Base-by-base conservation (phyloP, 1,284 basidiomycete species). In the Cutaneotrichosporon mucoides region DNA sequence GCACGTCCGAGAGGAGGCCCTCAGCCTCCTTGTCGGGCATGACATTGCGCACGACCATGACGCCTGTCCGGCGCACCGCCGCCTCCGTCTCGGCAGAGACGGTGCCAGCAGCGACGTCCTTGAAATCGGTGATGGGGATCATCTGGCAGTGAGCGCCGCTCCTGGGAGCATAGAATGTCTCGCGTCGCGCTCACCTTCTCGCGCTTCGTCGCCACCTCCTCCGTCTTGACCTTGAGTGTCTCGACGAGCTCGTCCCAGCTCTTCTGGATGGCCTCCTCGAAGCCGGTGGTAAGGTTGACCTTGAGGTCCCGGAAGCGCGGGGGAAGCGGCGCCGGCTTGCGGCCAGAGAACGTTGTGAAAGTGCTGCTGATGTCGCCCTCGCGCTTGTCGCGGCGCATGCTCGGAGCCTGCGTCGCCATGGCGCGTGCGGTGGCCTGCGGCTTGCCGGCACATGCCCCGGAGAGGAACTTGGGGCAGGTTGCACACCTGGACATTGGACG, bases 251-350 rank as follows among this genome's bases (percentile, higher is more conserved):
- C 35, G 34, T 59, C 57, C 57, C 57, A 59, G 24, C 43, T 48
- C 15, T 44, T 50, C 42, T 62, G 60, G 13, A 62, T 37, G 15
- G 55, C 13, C 53, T 62, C 56, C 41, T 62, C 60, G 37, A 53
- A 46, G 8, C 60, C 56, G 5, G 43, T 47, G 12, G 53, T 55
- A 15, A 62, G 48, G 24, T 55, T 55, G 11, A 34, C 24, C 52
- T 59, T 59, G 12, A 59, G 53, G 9, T 59, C 52, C 24, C 12
- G 6, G 53, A 47, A 59, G 5, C 57, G 52, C 13, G 42, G 5
- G 6, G 57, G 53, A 8, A 59, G 41, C 3, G 57, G 57, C 36
- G 45, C 12, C 34, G 53, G 53, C 42, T 49, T 55, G 6, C 40
- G 24, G 3, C 57, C 57, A 7, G 53, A 59, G 37, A 55, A 55